Conservation (phyloP, 1,284 basidiomycete species). For the Wallemia ichthyophaga region DNA sequence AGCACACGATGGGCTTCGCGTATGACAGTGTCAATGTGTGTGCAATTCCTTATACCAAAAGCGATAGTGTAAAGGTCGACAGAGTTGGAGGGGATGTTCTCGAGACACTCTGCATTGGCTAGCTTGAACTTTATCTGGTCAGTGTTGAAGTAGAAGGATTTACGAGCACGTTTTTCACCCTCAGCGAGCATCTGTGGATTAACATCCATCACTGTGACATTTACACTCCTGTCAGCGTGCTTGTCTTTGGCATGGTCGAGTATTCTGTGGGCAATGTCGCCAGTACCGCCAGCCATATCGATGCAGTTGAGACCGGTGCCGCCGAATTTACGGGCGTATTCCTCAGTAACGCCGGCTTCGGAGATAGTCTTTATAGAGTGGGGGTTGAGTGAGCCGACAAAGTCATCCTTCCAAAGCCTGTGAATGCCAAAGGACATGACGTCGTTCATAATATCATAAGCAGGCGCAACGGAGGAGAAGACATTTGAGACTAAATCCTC, state of each 20-base stretch:
- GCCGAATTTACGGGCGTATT: constrained; percentile 23
- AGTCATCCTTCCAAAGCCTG: constrained; percentile 86
- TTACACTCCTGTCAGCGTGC: constrained; percentile 60
- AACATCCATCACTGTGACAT: constrained; percentile 77
- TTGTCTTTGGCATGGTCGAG: constrained; percentile 70
- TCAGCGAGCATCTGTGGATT: constrained; percentile 86
- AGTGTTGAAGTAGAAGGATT: constrained; percentile 93
- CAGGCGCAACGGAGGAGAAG: constrained; percentile 83
- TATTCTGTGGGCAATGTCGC: constrained; percentile 83
- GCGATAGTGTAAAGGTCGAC: constrained; percentile 96
- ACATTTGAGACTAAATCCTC: constrained; percentile 44
- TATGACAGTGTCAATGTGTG: constrained; percentile 63
- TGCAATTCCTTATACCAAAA: constrained; percentile 95
- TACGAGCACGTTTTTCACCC: constrained; percentile 64
- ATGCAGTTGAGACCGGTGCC: constrained; percentile 34
- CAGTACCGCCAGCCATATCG: constrained; percentile 91
- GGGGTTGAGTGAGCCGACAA: constrained; percentile 51
- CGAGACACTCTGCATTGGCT: constrained; percentile 64
- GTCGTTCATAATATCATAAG: constrained; percentile 97
- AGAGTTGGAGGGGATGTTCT: constrained; percentile 33
- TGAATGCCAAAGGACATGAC: constrained; percentile 90
- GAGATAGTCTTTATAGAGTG: constrained; percentile 15
- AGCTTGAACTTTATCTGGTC: constrained; percentile 79
- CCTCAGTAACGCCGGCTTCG: constrained; percentile 18
- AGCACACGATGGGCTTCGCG: constrained; percentile 75